Evolutionary conservation across 2,329 filamentous ascomycete species (phyloP), one percentile per base, ranked within the genome.

Genomic region (Aspergillus amoenus): DNA sequence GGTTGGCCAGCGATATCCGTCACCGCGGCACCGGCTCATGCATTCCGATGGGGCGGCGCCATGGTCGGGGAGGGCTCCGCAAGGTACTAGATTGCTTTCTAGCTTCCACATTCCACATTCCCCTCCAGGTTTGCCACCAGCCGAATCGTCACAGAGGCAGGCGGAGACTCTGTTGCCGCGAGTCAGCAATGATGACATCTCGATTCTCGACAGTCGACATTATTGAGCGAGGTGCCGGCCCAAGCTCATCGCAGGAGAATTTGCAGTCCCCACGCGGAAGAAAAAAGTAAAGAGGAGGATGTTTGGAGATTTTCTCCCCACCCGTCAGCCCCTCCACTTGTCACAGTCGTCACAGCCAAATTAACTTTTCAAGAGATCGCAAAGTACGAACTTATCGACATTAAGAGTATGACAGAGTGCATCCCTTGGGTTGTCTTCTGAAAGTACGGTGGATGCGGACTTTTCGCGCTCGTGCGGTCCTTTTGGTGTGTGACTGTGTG

Each of bases 1-100:
- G 52, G 53, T 45, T 24, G 45, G 46, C 52, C 32, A 51, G 53
- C 65, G 55, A 58, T 65, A 72, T 68, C 69, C 70, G 68, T 71
- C 70, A 65, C 65, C 70, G 71, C 70, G 71, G 71, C 68, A 72
- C 65, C 66, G 65, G 70, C 67, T 67, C 63, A 57, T 64, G 61
- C 62, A 59, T 71, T 71, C 71, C 70, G 70, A 53, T 71, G 62
- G 57, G 53, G 54, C 52, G 55, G 45, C 41, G 30, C 45, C 41
- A n/a, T 42, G 18, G 43, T 37, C 34, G 34, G 34, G 34, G 34
- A 37, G 15, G 30, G 53, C 21, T 37, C 45, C 21, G 39, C 22
- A 52, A 59, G 52, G 43, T 52, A 52, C 49, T 24, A 4, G 27
- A 30, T 30, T 30, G 27, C 27, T 30, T 11, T 30, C 27, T 24